A percentile compares a stretch with the other conserved stretches of the same genome.
Evolutionary conservation across 1,284 basidiomycete genomes (phyloP).

Genomic region (Coniferiporia weirii): DNA sequence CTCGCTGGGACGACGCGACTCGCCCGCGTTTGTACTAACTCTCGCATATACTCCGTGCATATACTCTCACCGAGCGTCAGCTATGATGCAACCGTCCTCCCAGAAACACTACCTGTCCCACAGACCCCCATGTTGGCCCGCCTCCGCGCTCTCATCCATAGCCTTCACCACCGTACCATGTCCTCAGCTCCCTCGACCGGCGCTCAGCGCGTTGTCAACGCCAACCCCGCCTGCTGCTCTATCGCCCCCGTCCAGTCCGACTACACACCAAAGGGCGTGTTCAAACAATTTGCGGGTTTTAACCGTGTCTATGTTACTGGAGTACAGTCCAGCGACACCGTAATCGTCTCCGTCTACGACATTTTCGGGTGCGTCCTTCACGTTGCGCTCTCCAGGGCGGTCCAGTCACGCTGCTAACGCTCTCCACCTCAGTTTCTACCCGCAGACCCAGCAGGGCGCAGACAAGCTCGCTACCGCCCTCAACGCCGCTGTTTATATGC

Average conservation of each 20-base stretch:
- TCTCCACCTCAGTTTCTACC: conserved; percentile 20
- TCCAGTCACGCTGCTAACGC: not conserved
- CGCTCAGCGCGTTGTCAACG: conserved; percentile 38
- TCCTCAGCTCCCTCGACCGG: conserved; percentile 27
- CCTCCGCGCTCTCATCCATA: conserved; percentile 37
- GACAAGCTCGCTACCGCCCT: conserved; percentile 53
- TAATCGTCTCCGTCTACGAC: conserved; percentile 56
- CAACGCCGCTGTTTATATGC: conserved; percentile 54
- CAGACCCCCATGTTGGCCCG: conserved; percentile 34
- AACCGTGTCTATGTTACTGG: conserved; percentile 48
- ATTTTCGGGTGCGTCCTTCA: conserved; percentile 49
- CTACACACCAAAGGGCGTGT: conserved; percentile 47
- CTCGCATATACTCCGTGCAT: not conserved
- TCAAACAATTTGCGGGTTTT: conserved; percentile 38
- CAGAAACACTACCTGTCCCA: not conserved
- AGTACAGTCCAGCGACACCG: conserved; percentile 41
- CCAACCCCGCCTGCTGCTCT: conserved; percentile 55
- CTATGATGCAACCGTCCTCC: not conserved
- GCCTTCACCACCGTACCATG: conserved; percentile 36
- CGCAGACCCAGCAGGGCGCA: conserved; percentile 57
- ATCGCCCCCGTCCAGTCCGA: conserved; percentile 47
- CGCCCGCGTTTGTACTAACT: not conserved
- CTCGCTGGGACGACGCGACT: not conserved
- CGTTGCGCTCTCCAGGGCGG: conserved; percentile 5
- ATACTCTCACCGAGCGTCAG: not conserved